Evolutionary conservation across 768 basidiomycete genomes (phyloP).

Genomic region (Kwoniella newhampshirensis): DNA sequence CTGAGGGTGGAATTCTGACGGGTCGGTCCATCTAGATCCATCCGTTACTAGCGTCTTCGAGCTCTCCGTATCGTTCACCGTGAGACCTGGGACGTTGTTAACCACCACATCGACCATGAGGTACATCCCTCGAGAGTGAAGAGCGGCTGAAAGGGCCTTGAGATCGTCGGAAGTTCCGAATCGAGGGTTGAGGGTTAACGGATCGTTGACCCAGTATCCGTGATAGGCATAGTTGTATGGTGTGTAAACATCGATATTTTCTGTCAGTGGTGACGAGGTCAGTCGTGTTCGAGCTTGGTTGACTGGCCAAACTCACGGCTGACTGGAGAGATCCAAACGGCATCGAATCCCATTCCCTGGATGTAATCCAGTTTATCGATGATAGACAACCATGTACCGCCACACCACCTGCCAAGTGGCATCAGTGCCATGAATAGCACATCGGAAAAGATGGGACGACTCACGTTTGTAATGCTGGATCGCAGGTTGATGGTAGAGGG

Average conservation of each 20-base stretch:
- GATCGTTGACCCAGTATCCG: conserved; percentile 59
- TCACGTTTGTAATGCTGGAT: conserved; percentile 61
- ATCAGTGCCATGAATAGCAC: neutral
- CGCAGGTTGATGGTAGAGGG: conserved; percentile 56
- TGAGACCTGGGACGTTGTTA: conserved; percentile 72
- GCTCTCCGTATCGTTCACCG: conserved; percentile 52
- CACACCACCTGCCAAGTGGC: conserved; percentile 60
- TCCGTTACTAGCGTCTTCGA: conserved; percentile 25
- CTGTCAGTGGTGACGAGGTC: conserved; percentile 59
- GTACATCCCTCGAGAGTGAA: conserved; percentile 76
- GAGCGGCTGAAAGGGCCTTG: conserved; percentile 64
- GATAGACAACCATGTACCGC: conserved; percentile 74
- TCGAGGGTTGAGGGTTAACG: conserved; percentile 65
- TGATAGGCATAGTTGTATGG: conserved; percentile 81
- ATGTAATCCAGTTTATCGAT: conserved; percentile 79
- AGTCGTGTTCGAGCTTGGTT: neutral
- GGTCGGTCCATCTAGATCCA: conserved; percentile 42
- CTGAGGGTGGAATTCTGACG: conserved; percentile 69
- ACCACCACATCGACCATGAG: conserved; percentile 83
- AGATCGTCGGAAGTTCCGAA: conserved; percentile 77
- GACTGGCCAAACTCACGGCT: conserved; percentile 15
- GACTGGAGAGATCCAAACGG: conserved; percentile 50
- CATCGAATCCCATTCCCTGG: conserved; percentile 71
- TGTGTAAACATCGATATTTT: conserved; percentile 65
- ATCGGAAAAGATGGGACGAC: too few relatives aligned